Percentiles rank a stretch among this genome's conserved stretches.
Evolutionary conservation across 345 rosid species (phyloP).

Genomic region (Bruguiera parviflora): DNA sequence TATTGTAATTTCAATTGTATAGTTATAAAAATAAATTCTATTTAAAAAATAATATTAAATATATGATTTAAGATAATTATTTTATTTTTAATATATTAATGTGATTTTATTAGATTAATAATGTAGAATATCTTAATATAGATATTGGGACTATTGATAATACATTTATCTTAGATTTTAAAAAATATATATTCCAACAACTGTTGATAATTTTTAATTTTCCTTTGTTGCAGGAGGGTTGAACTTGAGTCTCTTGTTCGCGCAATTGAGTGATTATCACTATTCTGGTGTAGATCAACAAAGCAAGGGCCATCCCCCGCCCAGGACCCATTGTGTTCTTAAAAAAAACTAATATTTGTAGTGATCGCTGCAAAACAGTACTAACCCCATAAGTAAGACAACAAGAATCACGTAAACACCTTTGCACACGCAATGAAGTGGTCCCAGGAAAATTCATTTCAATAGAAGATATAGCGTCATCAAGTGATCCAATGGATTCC

Average conservation of each 20-base stretch:
- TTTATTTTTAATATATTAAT: neutral
- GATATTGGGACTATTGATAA: neutral
- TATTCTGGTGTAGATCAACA: neutral
- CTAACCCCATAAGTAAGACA: constrained; percentile 27
- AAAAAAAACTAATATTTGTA: constrained; percentile 20
- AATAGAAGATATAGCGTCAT: constrained; percentile 15
- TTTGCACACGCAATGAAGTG: neutral
- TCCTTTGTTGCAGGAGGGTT: too few relatives aligned
- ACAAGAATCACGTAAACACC: constrained; percentile 24
- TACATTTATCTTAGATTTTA: too few relatives aligned
- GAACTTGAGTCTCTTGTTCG: too few relatives aligned
- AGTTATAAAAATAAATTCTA: too few relatives aligned
- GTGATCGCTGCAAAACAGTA: constrained; percentile 16
- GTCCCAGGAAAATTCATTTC: constrained; percentile 9
- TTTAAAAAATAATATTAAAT: too few relatives aligned
- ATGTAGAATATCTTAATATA: neutral
- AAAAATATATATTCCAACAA: too few relatives aligned
- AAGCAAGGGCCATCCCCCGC: constrained; percentile 10
- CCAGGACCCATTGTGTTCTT: constrained; percentile 14
- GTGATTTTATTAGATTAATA: neutral
- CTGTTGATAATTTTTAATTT: too few relatives aligned
- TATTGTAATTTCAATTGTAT: too few relatives aligned
- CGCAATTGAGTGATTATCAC: too few relatives aligned
- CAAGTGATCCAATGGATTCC: constrained; percentile 2
- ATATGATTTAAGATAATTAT: too few relatives aligned